A percentile compares a stretch with the other conserved stretches of the same genome.
These are phyloP conservation scores for Suhomyces xylopsoci DNA, from an alignment of 805 yeast genomes.

Conservation along the genomic window DNA sequence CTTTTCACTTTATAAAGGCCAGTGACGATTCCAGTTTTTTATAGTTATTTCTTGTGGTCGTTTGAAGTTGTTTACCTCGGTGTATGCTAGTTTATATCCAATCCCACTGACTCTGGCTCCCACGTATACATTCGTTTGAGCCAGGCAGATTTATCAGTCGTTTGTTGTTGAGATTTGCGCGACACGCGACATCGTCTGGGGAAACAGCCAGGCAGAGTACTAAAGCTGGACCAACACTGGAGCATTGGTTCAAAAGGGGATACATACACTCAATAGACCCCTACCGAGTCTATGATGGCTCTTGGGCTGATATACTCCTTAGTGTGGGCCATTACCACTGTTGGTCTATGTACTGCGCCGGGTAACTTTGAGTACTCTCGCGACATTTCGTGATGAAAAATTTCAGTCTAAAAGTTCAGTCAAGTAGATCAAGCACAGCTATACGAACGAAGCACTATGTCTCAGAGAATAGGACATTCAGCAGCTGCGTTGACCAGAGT, in stretches of 20 bases:
- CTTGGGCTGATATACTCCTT: neutral
- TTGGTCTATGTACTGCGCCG: neutral
- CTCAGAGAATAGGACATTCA: slow-evolving; percentile 50
- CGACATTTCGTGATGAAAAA: neutral
- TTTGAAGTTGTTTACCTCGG: neutral
- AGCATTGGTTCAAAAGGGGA: neutral
- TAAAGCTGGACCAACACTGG: neutral
- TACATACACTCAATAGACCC: neutral
- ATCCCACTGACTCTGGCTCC: slow-evolving; percentile 1
- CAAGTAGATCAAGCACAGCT: neutral
- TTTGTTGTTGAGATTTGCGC: slow-evolving; percentile 2
- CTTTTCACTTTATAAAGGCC: neutral
- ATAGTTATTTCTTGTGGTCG: neutral
- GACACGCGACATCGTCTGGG: slow-evolving; percentile 4
- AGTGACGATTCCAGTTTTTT: neutral
- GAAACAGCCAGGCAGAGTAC: neutral
- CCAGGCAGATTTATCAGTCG: neutral
- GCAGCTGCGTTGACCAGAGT: slow-evolving; percentile 76
- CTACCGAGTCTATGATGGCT: neutral
- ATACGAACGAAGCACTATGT: slow-evolving; percentile 26
- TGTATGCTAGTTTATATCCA: neutral
- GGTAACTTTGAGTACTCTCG: neutral
- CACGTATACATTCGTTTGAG: neutral
- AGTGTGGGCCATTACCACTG: neutral
- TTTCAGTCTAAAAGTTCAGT: neutral